Conservation (phyloP, 352 stramenopile genomes). For the Vaucheria bursata region DNA sequence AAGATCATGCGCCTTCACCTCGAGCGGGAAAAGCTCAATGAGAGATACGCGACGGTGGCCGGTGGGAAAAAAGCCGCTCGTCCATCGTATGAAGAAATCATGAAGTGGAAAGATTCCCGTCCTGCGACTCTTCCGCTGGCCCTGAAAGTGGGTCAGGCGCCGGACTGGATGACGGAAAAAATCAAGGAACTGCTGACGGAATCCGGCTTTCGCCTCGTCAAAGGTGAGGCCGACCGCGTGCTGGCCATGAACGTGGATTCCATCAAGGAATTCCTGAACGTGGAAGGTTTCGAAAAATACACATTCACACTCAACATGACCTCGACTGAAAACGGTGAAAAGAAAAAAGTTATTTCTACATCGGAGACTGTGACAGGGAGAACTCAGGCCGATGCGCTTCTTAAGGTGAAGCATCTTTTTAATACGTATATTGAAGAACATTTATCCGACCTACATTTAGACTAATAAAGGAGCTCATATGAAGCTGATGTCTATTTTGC, state of each 20-base stretch:
- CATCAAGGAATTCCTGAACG: background rate
- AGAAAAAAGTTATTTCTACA: background rate
- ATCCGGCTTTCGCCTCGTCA: background rate
- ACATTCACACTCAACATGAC: background rate
- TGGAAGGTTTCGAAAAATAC: background rate
- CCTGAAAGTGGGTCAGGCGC: background rate
- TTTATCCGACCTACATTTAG: background rate
- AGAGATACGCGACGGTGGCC: background rate
- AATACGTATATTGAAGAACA: background rate
- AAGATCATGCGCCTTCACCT: background rate
- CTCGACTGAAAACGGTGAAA: background rate
- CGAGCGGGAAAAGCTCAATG: background rate
- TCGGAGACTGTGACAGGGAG: background rate
- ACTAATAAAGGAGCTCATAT: background rate
- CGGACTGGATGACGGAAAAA: background rate
- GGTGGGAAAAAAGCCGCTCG: background rate
- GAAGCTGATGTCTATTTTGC: background rate
- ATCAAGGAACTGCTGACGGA: background rate
- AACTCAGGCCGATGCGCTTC: background rate
- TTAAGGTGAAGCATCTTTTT: background rate
- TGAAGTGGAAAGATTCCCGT: background rate
- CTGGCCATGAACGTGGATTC: background rate
- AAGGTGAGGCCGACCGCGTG: background rate
- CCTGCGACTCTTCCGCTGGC: background rate
- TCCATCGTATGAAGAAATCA: background rate